These are phyloP conservation scores for Rhododendron henanense DNA, from an alignment of 148 eudicot species.

Conservation along the genomic window DNA sequence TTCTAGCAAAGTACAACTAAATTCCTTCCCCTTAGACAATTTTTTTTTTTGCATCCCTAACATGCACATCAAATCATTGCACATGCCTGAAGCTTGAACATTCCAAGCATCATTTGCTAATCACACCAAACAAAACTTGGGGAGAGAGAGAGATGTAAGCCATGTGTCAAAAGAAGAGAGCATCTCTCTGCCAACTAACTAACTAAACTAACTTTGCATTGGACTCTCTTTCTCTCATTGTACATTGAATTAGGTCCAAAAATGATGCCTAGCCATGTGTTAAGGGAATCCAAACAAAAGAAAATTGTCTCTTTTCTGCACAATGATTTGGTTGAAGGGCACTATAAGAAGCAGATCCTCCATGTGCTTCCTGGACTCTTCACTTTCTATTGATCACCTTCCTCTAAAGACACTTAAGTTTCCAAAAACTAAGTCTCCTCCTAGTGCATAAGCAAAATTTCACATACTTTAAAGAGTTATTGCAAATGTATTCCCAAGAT, in stretches of 20 bases:
- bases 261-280: conserved; percentile 27
- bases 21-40: neutral
- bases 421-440: neutral
- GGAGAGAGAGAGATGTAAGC: conserved; percentile 6
- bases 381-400: neutral
- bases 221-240: neutral
- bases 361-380: neutral
- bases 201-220: neutral
- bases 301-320: conserved; percentile 1
- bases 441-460: neutral
- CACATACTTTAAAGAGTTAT: neutral
- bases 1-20: neutral
- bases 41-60: conserved; percentile 15
- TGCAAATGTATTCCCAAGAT: conserved; percentile 16
- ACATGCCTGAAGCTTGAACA: conserved; percentile 18
- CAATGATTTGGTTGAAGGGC: conserved; percentile 7
- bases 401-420: neutral
- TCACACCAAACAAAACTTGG: neutral
- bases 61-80: conserved; percentile 33
- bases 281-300: conserved; percentile 6
- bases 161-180: conserved; percentile 17
- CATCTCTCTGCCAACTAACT: neutral
- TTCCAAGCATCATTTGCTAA: conserved; percentile 16
- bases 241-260: neutral
- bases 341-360: conserved; percentile 10